These are phyloP conservation scores for Russula vinacea DNA, from an alignment of 768 basidiomycete species.

Conservation along the genomic window DNA sequence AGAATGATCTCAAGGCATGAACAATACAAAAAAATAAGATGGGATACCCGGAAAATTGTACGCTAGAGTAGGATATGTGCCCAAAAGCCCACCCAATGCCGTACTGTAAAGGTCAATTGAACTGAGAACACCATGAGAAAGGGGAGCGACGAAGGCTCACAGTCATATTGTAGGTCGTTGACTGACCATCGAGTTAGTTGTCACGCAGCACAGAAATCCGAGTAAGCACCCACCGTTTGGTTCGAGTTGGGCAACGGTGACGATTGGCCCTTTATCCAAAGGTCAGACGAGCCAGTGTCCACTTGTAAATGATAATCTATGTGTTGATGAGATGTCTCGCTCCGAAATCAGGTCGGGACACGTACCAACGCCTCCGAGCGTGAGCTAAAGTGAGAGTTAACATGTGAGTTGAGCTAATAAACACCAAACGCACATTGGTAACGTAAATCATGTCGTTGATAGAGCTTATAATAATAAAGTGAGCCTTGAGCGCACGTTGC, in stretches of 20 bases:
- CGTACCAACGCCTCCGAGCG: slow-evolving; percentile 60
- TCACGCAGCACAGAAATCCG: slow-evolving; percentile 10
- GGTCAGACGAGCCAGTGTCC: slow-evolving; percentile 82
- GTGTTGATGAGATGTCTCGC: slow-evolving; percentile 6
- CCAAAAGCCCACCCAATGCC: slow-evolving; percentile 79
- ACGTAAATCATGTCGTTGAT: slow-evolving; percentile 77
- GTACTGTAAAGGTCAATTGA: slow-evolving; percentile 47
- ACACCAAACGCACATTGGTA: slow-evolving; percentile 55
- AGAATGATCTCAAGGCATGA: slow-evolving; percentile 3
- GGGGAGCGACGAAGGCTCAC: neutral
- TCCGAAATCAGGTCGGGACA: slow-evolving; percentile 17
- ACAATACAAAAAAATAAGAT: neutral
- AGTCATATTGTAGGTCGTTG: slow-evolving; percentile 31
- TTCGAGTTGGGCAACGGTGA: slow-evolving; percentile 49
- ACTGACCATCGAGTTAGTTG: slow-evolving; percentile 29
- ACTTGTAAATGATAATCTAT: slow-evolving; percentile 72
- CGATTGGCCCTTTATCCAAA: slow-evolving; percentile 59
- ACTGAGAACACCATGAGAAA: neutral
- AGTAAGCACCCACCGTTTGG: slow-evolving; percentile 45
- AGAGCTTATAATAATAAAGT: slow-evolving; percentile 47
- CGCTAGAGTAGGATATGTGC: slow-evolving; percentile 55
- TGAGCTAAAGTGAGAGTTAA: slow-evolving; percentile 47
- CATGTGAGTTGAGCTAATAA: neutral
- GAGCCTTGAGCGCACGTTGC: neutral
- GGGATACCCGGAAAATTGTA: slow-evolving; percentile 69